phyloP scores from a whole-genome alignment of 768 basidiomycete genomes.

The Dacryopinax spathularia region DNA sequence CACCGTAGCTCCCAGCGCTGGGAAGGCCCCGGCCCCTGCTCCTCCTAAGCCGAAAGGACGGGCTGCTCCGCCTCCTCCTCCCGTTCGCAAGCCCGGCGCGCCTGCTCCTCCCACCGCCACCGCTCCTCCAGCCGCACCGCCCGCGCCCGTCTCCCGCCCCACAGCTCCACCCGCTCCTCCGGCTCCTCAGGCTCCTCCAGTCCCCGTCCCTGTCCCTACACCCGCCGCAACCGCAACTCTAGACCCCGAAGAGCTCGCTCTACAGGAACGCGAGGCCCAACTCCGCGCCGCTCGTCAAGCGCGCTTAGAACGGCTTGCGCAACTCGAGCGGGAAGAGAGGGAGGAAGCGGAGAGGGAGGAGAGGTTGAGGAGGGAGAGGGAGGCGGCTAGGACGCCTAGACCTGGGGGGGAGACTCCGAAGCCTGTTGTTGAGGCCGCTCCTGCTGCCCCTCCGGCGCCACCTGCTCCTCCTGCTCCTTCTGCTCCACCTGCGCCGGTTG shows the following conservation, averaged over 20 bases:
- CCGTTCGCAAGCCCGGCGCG: constrained; percentile 35
- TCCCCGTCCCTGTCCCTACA: constrained; percentile 14
- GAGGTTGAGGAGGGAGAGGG: constrained; percentile 17
- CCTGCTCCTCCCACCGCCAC: constrained; percentile 22
- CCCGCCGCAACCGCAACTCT: constrained; percentile 28
- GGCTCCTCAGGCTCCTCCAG: constrained; percentile 27
- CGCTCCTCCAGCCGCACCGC: constrained; percentile 15
- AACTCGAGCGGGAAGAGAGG: constrained; percentile 52
- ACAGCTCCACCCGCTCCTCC: constrained; percentile 29
- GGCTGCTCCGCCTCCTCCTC: constrained; percentile 6
- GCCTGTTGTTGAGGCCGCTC: constrained; percentile 11
- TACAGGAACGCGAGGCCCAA: constrained; percentile 55
- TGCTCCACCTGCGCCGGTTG: constrained; percentile 17
- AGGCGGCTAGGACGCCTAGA: constrained; percentile 6
- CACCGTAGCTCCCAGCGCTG: not conserved
- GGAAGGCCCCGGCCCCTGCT: not conserved
- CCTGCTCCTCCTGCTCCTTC: constrained; percentile 28
- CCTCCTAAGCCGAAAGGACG: not conserved
- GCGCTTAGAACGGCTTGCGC: constrained; percentile 39
- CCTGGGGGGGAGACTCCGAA: constrained; percentile 28
- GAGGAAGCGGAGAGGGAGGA: constrained; percentile 46
- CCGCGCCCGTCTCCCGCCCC: constrained; percentile 15
- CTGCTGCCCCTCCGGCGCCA: constrained; percentile 22
- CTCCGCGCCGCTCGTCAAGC: constrained; percentile 60
- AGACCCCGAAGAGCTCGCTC: constrained; percentile 63